Evolutionary conservation across 495 filamentous ascomycete species (phyloP), one percentile per base, ranked within the genome.

Genomic region (Podospora conica): DNA sequence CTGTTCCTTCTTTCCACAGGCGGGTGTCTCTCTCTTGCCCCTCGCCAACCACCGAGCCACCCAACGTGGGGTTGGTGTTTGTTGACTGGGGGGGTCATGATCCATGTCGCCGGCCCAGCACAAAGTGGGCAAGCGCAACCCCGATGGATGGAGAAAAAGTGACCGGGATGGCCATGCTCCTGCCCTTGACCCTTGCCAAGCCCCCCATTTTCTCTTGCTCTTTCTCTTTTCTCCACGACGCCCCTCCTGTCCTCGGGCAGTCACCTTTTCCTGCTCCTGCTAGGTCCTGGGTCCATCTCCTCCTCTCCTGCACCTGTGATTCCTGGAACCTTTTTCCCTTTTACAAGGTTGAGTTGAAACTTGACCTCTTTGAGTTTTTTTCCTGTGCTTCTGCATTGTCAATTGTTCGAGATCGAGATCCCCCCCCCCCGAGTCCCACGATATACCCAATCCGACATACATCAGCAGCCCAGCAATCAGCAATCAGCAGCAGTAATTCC

Each of bases 1-100:
- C 54, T 10, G 0, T 55, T 55, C 54, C 8, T 25, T 57, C 23
- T 23, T 12, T 15, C 40, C 40, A 48, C n/a, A n/a, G n/a, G n/a
- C n/a, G n/a, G n/a, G n/a, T n/a, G n/a, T n/a, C n/a, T n/a, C n/a
- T n/a, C n/a, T n/a, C n/a, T n/a, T n/a, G n/a, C n/a, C n/a, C n/a
- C n/a, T n/a, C n/a, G n/a, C n/a, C n/a, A n/a, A n/a, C n/a, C n/a
- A n/a, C n/a, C n/a, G n/a, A n/a, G n/a, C 40, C 40, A 48, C 55
- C 21, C 22, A 67, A 31, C 70, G 70, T 70, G 68, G 72, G 72
- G 72, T 76, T 73, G 71, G 61, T 71, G 60, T 65, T 63, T 55
- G 67, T 63, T 55, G 62, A 60, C 58, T 55, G 58, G 64, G 58
- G 61, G 64, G 40, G 40, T 48, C 40, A 15, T 15, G 15, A 48